A percentile compares a stretch with the other conserved stretches of the same genome.
phyloP scores from a whole-genome alignment of 176 grass and related monocot genomes.

The Elymus sibiricus region DNA sequence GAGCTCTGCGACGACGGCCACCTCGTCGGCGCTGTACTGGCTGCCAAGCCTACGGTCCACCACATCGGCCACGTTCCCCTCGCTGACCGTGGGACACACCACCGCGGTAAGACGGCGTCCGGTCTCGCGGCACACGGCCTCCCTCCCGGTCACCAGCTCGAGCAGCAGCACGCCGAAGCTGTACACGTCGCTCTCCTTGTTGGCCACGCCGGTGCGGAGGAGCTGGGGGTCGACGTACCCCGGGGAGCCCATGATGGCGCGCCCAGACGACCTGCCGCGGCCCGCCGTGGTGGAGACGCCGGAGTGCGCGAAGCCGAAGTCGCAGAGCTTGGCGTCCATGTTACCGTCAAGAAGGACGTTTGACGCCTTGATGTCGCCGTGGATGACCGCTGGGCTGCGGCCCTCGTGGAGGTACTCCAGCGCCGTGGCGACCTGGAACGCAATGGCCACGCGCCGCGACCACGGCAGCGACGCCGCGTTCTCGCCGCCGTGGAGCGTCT shows the following conservation, averaged over 20 bases:
- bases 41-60: slow-evolving; percentile 36
- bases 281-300: slow-evolving; percentile 41
- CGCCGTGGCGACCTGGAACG: slow-evolving; percentile 64
- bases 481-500: slow-evolving; percentile 40
- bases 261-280: slow-evolving; percentile 30
- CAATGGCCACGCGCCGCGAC: slow-evolving; percentile 59
- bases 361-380: slow-evolving; percentile 87
- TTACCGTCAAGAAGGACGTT: slow-evolving; percentile 70
- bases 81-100: slow-evolving; percentile 22
- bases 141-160: slow-evolving; percentile 62
- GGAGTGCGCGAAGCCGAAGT: slow-evolving; percentile 70
- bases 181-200: slow-evolving; percentile 85
- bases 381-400: slow-evolving; percentile 45
- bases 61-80: slow-evolving; percentile 18
- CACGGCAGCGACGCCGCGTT: slow-evolving; percentile 16
- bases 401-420: slow-evolving; percentile 84
- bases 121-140: slow-evolving; percentile 60
- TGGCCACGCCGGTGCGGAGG: slow-evolving; percentile 67
- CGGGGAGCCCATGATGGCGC: slow-evolving; percentile 62
- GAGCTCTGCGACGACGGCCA: slow-evolving; percentile 35
- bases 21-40: slow-evolving; percentile 37
- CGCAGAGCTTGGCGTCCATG: slow-evolving; percentile 78
- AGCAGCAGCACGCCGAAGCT: slow-evolving; percentile 95
- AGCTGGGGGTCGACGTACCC: slow-evolving; percentile 83
- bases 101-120: slow-evolving; percentile 47